A percentile compares a stretch with the other conserved stretches of the same genome.
Conservation (phyloP, 495 filamentous ascomycete species). For the Hamigera avellanea region DNA sequence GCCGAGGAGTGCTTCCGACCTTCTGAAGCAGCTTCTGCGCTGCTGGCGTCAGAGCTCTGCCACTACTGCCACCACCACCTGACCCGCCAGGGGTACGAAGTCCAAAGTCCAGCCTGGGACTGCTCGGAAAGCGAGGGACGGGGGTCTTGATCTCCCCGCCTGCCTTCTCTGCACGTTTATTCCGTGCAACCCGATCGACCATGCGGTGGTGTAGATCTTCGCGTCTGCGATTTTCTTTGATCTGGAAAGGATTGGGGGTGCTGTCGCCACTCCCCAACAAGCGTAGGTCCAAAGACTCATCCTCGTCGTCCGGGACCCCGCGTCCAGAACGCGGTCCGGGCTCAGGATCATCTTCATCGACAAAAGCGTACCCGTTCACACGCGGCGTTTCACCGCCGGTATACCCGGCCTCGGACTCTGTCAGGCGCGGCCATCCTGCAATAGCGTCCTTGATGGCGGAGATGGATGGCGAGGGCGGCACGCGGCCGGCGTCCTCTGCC, state of each 20-base stretch:
- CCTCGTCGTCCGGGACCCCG: constrained; percentile 3
- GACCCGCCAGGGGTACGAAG: constrained; percentile 37
- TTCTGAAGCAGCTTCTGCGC: constrained; percentile 64
- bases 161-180: constrained; percentile 47
- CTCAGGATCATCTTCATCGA: constrained; percentile 64
- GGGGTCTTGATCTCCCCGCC: constrained; percentile 41
- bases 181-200: constrained; percentile 74
- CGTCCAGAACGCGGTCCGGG: constrained; percentile 8
- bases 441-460: constrained; percentile 82
- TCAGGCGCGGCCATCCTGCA: constrained; percentile 53
- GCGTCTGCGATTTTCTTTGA: constrained; percentile 61
- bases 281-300: constrained; percentile 13
- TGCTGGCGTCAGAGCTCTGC: constrained; percentile 51
- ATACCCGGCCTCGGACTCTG: constrained; percentile 54
- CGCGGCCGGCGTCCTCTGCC: constrained; percentile 13
- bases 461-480: constrained; percentile 69
- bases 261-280: constrained; percentile 47
- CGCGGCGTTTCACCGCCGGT: constrained; percentile 70
- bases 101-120: constrained; percentile 48
- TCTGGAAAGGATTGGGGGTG: constrained; percentile 70
- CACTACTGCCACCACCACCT: constrained; percentile 11
- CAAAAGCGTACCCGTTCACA: constrained; percentile 88
- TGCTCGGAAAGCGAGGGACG: constrained; percentile 63
- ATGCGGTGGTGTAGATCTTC: constrained; percentile 82
- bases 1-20: constrained; percentile 41